Evolutionary conservation across 2,329 filamentous ascomycete species (phyloP).

Genomic region (Stemphylium vesicarium): DNA sequence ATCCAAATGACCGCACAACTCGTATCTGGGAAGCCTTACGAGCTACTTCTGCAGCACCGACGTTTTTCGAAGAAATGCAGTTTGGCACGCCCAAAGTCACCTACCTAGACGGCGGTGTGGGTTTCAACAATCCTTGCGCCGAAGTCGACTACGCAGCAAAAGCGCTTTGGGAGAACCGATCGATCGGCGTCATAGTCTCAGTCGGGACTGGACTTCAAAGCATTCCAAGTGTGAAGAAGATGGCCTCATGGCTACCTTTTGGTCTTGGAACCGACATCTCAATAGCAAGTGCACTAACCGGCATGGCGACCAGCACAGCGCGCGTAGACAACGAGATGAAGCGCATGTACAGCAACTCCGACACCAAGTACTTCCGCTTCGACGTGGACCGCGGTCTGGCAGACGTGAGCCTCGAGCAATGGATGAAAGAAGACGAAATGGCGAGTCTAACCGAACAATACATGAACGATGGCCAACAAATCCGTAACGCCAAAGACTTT

Average conservation of each 20-base stretch:
- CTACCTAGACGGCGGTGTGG: conserved; percentile 59
- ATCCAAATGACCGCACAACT: conserved; percentile 48
- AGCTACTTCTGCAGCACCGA: conserved; percentile 59
- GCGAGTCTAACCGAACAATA: conserved; percentile 48
- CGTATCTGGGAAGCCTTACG: conserved; percentile 59
- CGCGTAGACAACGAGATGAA: conserved; percentile 52
- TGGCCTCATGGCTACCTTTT: conserved; percentile 48
- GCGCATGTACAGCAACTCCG: conserved; percentile 47
- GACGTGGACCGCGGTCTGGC: conserved; percentile 50
- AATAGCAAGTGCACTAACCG: conserved; percentile 44
- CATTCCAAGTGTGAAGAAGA: conserved; percentile 47
- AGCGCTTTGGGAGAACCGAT: conserved; percentile 46
- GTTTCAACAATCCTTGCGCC: conserved; percentile 59
- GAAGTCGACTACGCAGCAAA: conserved; percentile 59
- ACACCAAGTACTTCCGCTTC: conserved; percentile 49
- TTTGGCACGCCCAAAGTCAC: conserved; percentile 55
- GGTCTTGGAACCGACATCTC: conserved; percentile 49
- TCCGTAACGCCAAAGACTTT: conserved; percentile 37
- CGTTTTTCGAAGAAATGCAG: conserved; percentile 60
- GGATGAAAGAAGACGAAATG: conserved; percentile 52
- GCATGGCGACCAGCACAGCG: conserved; percentile 48
- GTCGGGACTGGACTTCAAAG: conserved; percentile 49
- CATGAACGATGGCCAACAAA: conserved; percentile 47
- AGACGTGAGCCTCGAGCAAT: conserved; percentile 49
- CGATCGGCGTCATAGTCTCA: conserved; percentile 49